These are phyloP conservation scores for Oligophagozyma castellii DNA, from an alignment of 1,139 yeast genomes.

Conservation along the genomic window DNA sequence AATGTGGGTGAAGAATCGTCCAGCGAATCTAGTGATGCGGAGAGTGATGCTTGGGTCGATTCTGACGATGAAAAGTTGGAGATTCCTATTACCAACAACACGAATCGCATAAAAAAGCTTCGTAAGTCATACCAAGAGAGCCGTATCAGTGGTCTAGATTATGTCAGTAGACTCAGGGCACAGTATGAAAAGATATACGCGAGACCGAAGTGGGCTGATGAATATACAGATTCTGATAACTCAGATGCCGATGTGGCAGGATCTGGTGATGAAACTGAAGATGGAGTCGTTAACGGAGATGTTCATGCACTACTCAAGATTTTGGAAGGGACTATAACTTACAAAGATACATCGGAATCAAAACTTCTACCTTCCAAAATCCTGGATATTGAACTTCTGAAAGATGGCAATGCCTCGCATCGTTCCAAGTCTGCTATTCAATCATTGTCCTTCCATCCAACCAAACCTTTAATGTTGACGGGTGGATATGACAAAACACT, in stretches of 20 bases:
- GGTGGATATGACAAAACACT: conserved; percentile 89
- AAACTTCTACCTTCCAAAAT: conserved; percentile 57
- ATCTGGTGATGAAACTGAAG: conserved; percentile 28
- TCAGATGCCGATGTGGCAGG: conserved; percentile 9
- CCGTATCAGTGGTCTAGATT: conserved; percentile 48
- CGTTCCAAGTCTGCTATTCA: conserved; percentile 71
- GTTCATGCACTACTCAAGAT: conserved; percentile 46
- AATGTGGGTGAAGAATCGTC: conserved; percentile 25
- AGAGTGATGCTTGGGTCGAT: conserved; percentile 68
- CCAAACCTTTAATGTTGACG: conserved; percentile 69
- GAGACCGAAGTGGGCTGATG: conserved; percentile 60
- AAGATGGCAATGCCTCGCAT: conserved; percentile 69
- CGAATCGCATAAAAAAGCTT: conserved; percentile 60
- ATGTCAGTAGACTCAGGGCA: conserved; percentile 57
- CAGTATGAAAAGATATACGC: conserved; percentile 86
- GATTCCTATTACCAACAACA: conserved; percentile 45
- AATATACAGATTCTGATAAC: conserved; percentile 23
- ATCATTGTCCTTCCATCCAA: conserved; percentile 69
- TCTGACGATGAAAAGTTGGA: conserved; percentile 74
- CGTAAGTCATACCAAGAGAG: conserved; percentile 51
- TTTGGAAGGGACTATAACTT: conserved; percentile 44
- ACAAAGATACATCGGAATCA: conserved; percentile 35
- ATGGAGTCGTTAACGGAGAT: conserved; percentile 27
- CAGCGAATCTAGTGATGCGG: conserved; percentile 25
- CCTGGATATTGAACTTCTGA: conserved; percentile 63